Conservation (phyloP, 2,329 filamentous ascomycete genomes). For the Fusarium falciforme region DNA sequence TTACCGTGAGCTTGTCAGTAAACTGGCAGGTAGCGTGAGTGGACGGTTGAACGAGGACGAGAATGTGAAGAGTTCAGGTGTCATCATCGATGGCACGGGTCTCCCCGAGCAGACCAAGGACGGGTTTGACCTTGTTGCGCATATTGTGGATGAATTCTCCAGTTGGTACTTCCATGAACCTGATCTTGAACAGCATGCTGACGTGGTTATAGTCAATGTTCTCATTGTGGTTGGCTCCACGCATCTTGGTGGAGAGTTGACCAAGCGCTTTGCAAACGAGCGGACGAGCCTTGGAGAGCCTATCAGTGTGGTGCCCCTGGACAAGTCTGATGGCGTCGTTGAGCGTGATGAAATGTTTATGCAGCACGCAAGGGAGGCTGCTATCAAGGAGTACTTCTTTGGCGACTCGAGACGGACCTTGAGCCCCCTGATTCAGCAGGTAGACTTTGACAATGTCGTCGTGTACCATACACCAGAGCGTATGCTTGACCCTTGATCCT, state of each 20-base stretch:
- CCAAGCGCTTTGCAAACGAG: constrained; percentile 71
- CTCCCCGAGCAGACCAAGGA: constrained; percentile 73
- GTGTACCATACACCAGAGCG: constrained; percentile 78
- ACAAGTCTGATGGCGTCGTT: constrained; percentile 87
- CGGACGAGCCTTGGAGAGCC: constrained; percentile 71
- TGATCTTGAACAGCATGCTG: constrained; percentile 7
- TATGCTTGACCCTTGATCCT: constrained; percentile 49
- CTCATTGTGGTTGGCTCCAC: constrained; percentile 87
- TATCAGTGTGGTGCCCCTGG: constrained; percentile 80
- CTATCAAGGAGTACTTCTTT: constrained; percentile 95
- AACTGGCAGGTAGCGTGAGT: constrained; percentile 82
- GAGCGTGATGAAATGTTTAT: constrained; percentile 80
- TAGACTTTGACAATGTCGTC: constrained; percentile 79
- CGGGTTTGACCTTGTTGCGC: constrained; percentile 81
- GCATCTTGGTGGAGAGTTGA: constrained; percentile 78
- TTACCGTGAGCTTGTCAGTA: constrained; percentile 79
- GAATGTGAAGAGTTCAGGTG: constrained; percentile 76
- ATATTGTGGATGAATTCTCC: constrained; percentile 73
- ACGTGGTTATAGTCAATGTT: constrained; percentile 76
- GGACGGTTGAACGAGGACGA: constrained; percentile 82
- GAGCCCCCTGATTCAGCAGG: constrained; percentile 87
- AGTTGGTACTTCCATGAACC: constrained; percentile 45
- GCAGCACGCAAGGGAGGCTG: constrained; percentile 77
- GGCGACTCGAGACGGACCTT: constrained; percentile 81
- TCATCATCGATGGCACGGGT: constrained; percentile 87